Evolutionary conservation across 2,329 filamentous ascomycete genomes (phyloP), one percentile per base, ranked within the genome.

Genomic region (Phialemonium atrogriseum): DNA sequence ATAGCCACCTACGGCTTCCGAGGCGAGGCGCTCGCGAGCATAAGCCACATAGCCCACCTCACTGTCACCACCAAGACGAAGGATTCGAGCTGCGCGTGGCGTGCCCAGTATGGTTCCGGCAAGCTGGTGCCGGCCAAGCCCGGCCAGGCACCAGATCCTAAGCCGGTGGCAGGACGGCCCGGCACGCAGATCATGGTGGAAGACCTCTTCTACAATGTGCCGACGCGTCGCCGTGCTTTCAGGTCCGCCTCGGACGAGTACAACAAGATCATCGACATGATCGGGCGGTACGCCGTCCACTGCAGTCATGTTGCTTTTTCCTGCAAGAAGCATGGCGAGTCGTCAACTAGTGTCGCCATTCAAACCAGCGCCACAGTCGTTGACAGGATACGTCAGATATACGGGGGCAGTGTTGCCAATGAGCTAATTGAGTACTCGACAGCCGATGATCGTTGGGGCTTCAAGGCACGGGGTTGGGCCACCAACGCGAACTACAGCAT

Each of bases 1-100:
- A 96, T 98, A 42, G 80, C 79, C 30, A 96, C 91, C 2, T 98
- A 98, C 55, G 91, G 91, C n/a, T 98, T 98, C 51, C 82, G 91
- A 32, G 91, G 91, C 34, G 91, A 98, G 59, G 91, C 91, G 4
- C 63, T 98, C 33, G 91, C 91, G 10, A 96, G 91, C 59, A 98
- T 98, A 55, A 96, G 89, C 51, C 91, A 98, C 54, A 95, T 98
- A 47, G 89, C 93, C 20, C 93, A 98, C 62, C 69, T 98, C 14
- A 86, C 81, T 4, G 86, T 98, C 25, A 96, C 89, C 2, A 98
- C 93, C 7, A 93, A 87, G 55, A 96, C 88, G 2, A 81, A 83
- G 36, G 79, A 86, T 25, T 94, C 88, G 0, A 80, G 77, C 44
- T 84, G 86, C 57, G 91, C 91, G 11, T 98, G 84, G 84, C 80